phyloP scores from a whole-genome alignment of 2,329 filamentous ascomycete genomes.

The Myriosclerotinia scirpicola region DNA sequence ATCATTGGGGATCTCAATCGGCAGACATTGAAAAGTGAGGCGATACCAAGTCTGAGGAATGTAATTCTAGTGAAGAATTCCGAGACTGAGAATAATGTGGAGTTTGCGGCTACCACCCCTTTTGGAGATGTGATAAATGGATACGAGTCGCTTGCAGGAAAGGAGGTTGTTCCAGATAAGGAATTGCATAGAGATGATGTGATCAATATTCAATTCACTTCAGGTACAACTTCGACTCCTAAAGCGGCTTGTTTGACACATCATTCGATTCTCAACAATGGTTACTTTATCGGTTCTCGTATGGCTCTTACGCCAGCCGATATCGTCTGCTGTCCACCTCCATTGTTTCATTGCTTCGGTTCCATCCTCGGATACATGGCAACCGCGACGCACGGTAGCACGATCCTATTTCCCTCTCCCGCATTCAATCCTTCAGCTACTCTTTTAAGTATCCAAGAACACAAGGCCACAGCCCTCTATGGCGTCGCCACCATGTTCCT shows the following conservation, averaged over 20 bases:
- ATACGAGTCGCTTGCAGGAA: conserved; percentile 34
- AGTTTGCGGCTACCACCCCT: conserved; percentile 43
- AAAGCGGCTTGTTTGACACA: conserved; percentile 92
- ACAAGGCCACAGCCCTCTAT: conserved; percentile 66
- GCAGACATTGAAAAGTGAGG: conserved; percentile 45
- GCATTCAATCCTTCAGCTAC: conserved; percentile 69
- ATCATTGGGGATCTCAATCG: conserved; percentile 46
- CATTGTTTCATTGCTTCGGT: conserved; percentile 89
- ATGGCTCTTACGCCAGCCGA: conserved; percentile 79
- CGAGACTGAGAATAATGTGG: conserved; percentile 38
- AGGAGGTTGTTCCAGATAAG: conserved; percentile 46
- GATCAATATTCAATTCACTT: conserved; percentile 96
- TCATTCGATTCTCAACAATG: conserved; percentile 88
- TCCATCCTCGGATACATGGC: conserved; percentile 76
- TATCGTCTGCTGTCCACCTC: conserved; percentile 79
- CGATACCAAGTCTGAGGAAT: conserved; percentile 66
- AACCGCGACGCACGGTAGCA: conserved; percentile 77
- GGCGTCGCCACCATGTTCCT: conserved; percentile 94
- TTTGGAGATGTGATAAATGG: conserved; percentile 40
- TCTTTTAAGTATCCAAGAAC: conserved; percentile 54
- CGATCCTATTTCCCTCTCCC: conserved; percentile 82
- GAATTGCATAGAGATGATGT: conserved; percentile 63
- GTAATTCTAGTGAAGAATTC: conserved; percentile 82
- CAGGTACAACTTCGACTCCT: conserved; percentile 85
- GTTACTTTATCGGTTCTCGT: conserved; percentile 75